phyloP scores from a whole-genome alignment of 371 early-diverging fungal species.

The Encephalitozoon hellem region DNA sequence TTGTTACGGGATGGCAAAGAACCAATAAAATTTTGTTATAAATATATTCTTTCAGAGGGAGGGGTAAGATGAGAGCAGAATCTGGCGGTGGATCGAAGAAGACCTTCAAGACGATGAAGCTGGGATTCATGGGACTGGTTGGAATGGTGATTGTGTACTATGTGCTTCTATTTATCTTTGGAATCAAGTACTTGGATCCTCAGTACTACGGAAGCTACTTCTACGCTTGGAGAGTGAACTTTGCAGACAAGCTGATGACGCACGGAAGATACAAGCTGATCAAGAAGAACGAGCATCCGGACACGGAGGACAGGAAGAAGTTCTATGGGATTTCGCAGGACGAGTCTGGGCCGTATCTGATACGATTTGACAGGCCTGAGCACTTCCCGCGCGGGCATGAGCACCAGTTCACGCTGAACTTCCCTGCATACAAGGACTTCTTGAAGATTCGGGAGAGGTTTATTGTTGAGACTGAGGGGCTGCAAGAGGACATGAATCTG shows the following conservation, averaged over 20 bases:
- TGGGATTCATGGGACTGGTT: neutral
- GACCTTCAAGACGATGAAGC: neutral
- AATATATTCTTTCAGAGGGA: neutral
- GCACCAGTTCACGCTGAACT: constrained; percentile 3
- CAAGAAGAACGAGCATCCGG: constrained; percentile 8
- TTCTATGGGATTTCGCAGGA: constrained; percentile 17
- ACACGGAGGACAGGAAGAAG: neutral
- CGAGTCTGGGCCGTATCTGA: neutral
- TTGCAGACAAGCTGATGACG: constrained; percentile 25
- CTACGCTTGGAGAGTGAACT: constrained; percentile 29
- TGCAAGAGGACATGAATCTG: neutral
- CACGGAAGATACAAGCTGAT: constrained; percentile 30
- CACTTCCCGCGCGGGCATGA: constrained; percentile 23
- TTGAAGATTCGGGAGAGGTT: neutral
- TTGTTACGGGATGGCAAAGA: neutral
- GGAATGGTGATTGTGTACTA: neutral
- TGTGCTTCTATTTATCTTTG: constrained; percentile 5
- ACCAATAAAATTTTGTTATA: neutral
- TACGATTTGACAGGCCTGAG: neutral
- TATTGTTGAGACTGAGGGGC: neutral
- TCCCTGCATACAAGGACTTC: neutral
- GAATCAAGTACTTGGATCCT: neutral
- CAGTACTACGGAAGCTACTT: constrained; percentile 14
- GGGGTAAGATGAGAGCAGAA: constrained; percentile 10
- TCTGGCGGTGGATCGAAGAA: neutral